Evolutionary conservation across 2,329 filamentous ascomycete genomes (phyloP).

Genomic region (Fusarium chlamydosporum): DNA sequence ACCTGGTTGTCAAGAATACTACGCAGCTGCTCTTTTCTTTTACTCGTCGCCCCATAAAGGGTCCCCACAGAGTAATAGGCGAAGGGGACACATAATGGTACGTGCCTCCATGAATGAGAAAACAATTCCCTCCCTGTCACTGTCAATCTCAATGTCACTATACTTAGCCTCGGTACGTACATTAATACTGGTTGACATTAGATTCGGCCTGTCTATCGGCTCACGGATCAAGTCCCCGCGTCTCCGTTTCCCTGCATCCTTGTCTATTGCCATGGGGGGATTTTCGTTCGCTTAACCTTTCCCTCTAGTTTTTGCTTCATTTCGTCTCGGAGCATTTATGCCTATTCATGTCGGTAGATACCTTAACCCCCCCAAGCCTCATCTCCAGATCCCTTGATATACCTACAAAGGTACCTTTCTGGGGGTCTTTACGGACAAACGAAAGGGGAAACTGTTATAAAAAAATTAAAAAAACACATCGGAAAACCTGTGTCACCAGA

Average conservation of each 20-base stretch:
- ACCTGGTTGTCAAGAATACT: neutral
- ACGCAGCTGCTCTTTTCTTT: constrained; percentile 2
- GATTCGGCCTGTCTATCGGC: constrained; percentile 17
- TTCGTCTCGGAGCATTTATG: constrained; percentile 9
- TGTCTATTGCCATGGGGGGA: constrained; percentile 10
- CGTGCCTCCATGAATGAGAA: constrained; percentile 20
- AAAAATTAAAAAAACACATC: neutral
- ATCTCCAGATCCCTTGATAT: constrained; percentile 2
- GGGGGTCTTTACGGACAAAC: neutral
- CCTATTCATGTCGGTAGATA: constrained; percentile 1
- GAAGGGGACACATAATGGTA: constrained; percentile 21
- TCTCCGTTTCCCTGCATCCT: constrained; percentile 20
- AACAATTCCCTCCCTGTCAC: constrained; percentile 17
- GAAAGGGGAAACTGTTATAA: constrained; percentile 1
- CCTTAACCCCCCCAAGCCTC: neutral
- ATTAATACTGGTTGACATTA: neutral
- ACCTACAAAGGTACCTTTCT: constrained; percentile 13
- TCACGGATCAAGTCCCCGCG: constrained; percentile 32
- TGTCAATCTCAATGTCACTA: constrained; percentile 22
- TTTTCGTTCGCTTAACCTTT: constrained; percentile 25
- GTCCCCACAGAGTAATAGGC: constrained; percentile 15
- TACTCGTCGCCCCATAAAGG: constrained; percentile 12
- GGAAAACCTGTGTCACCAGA: neutral
- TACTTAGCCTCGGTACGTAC: constrained; percentile 10
- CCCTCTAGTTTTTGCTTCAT: neutral